Percentiles rank a stretch among this genome's conserved stretches.
Conservation (phyloP, 192 early-diverging fungal genomes). For the Linnemannia elongata region DNA sequence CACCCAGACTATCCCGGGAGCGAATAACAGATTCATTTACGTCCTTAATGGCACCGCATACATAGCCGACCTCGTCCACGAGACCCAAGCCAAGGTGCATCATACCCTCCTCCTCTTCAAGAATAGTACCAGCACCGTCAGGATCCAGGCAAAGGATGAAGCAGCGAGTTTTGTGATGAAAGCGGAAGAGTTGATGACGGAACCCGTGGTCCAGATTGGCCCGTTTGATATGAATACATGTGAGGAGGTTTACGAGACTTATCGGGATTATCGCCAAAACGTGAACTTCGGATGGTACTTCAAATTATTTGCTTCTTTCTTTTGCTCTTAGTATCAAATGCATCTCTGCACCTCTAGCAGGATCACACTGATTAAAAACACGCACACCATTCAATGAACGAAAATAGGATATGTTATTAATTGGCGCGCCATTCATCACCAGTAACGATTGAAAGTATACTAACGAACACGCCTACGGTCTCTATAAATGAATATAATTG, state of each 20-base stretch:
- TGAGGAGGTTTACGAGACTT: slow-evolving; percentile 67
- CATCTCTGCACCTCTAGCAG: too few species aligned
- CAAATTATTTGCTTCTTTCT: too few species aligned
- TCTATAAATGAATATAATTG: too few species aligned
- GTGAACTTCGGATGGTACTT: slow-evolving; percentile 47
- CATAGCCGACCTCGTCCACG: slow-evolving; percentile 13
- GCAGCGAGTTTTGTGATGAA: slow-evolving; percentile 49
- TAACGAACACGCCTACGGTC: too few species aligned
- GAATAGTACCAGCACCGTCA: slow-evolving; percentile 27
- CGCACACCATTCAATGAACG: too few species aligned
- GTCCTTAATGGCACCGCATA: slow-evolving; percentile 34
- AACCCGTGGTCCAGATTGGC: slow-evolving; percentile 69
- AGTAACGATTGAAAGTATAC: too few species aligned
- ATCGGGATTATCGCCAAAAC: slow-evolving; percentile 72
- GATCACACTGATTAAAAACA: too few species aligned
- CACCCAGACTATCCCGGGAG: slow-evolving; percentile 39
- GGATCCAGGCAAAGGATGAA: slow-evolving; percentile 38
- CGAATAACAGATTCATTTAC: slow-evolving; percentile 44
- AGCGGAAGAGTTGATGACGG: slow-evolving; percentile 63
- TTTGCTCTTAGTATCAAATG: too few species aligned
- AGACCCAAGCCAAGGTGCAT: slow-evolving; percentile 9
- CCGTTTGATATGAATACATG: slow-evolving; percentile 78
- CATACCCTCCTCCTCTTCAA: slow-evolving; percentile 31
- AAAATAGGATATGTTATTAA: too few species aligned
- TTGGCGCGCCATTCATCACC: too few species aligned